A percentile compares a stretch with the other conserved stretches of the same genome.
Conservation (phyloP, 2,329 filamentous ascomycete genomes). For the Diaporthe velutina region DNA sequence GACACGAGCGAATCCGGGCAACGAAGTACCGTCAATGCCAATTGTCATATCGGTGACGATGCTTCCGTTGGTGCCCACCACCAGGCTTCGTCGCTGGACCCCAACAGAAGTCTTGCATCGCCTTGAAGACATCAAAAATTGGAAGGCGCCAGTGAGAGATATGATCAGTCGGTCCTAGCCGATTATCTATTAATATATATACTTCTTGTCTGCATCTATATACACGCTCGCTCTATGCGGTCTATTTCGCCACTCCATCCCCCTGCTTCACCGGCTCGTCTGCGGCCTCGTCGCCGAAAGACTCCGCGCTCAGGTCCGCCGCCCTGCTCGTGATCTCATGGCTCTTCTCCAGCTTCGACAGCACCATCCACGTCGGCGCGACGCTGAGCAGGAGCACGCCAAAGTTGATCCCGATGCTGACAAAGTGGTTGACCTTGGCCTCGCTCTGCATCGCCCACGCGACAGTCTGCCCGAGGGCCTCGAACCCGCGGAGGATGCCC, state of each 20-base stretch:
- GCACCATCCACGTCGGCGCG: constrained; percentile 48
- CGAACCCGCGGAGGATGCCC: constrained; percentile 48
- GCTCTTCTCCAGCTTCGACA: constrained; percentile 47
- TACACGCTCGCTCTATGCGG: too few species aligned
- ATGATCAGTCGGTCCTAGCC: background rate
- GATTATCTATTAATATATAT: background rate
- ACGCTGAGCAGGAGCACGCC: constrained; percentile 47
- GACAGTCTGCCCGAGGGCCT: constrained; percentile 49
- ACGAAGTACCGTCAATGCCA: background rate
- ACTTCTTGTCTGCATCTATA: background rate
- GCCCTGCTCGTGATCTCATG: constrained; percentile 43
- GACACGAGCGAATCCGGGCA: too few species aligned
- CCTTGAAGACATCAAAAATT: background rate
- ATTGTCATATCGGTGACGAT: background rate
- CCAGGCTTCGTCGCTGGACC: fast-evolving
- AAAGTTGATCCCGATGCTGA: constrained; percentile 50
- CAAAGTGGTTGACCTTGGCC: constrained; percentile 49
- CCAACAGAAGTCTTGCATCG: background rate
- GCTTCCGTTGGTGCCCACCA: background rate
- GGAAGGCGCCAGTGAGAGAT: background rate
- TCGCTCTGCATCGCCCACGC: constrained; percentile 51
- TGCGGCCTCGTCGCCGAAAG: background rate
- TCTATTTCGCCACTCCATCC: background rate
- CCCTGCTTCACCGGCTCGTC: background rate
- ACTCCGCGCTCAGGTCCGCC: background rate